A percentile compares a stretch with the other conserved stretches of the same genome.
Evolutionary conservation across 352 stramenopile species (phyloP).

Genomic region (Pythium pectinolyticum): DNA sequence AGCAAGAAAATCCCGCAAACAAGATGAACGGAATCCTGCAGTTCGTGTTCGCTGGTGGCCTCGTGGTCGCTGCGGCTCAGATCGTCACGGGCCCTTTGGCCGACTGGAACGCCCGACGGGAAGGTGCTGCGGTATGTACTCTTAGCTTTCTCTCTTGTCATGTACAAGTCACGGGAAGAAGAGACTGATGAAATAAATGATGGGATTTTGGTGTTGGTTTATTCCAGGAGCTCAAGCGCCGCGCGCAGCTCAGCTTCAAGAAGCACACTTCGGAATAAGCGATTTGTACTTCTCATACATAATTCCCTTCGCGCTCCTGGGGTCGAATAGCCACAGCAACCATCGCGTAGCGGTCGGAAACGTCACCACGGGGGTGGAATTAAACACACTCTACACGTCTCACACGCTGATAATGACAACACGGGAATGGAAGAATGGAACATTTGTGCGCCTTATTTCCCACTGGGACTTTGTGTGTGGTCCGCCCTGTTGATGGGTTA

Average conservation of each 20-base stretch:
- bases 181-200: background rate
- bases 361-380: too few species aligned
- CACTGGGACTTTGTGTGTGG: too few species aligned
- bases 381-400: too few species aligned
- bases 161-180: background rate
- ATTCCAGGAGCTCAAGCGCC: slow-evolving; percentile 64
- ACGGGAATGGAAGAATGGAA: too few species aligned
- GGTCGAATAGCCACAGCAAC: too few species aligned
- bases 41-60: slow-evolving; percentile 66
- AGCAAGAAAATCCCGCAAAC: background rate
- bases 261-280: slow-evolving; percentile 55
- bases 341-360: too few species aligned
- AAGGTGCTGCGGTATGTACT: slow-evolving; percentile 52
- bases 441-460: too few species aligned
- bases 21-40: slow-evolving; percentile 75
- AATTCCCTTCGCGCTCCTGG: too few species aligned
- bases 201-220: background rate
- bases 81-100: slow-evolving; percentile 61
- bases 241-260: slow-evolving; percentile 45
- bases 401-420: too few species aligned
- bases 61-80: slow-evolving; percentile 71
- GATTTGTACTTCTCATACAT: too few species aligned
- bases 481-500: too few species aligned
- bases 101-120: slow-evolving; percentile 77
- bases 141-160: background rate